Base-by-base conservation (phyloP, 106 monocot genomes). In the Narthecium ossifragum region DNA sequence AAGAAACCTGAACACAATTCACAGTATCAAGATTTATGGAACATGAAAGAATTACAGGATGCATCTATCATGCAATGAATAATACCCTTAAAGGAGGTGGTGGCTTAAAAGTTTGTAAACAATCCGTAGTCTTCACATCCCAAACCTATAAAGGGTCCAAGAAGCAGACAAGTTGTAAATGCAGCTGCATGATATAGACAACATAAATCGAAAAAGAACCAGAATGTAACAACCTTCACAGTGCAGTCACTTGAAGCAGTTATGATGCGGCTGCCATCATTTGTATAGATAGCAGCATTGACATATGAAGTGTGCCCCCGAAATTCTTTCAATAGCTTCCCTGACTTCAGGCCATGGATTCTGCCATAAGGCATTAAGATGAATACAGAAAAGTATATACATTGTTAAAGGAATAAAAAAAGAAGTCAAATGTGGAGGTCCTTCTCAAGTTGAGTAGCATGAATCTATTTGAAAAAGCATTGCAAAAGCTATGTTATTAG, bases 171-270 rank as follows among this genome's bases (percentile, higher is more conserved):
- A 36, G 10, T 36, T 36, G 36, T 10, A 36, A 36, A 36, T 36
- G 36, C 36, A 36, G n/a, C 36, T 36, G 5, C 36, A 10, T 36
- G 36, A 36, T 6, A 36, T 10, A 36, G 36, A 36, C 60, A 57
- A 32, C 11, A 47, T 51, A 17, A 29, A 57, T 49, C 14, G 15
- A 30, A 38, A 21, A 63, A 49, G 26, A 28, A 51, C 37, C 11
- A 20, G 25, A 22, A 60, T 27, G 8, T 36, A 8, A 23, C 39
- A 5, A 94, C 94, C 90, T 94, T 94, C 29, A 94, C 83, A 59
- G 94, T 94, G 63, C 80, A 90, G 25, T 94, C 94, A 80, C 94
- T 86, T 32, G 94, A 94, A 32, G 94, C 94, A 70, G 94, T 94
- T 43, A 94, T 86, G 33, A 94, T 63, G 51, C 85, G 89, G 57